A percentile compares a stretch with the other conserved stretches of the same genome.
Conservation (phyloP, 441 rosid species). For the Jatropha podagrica region DNA sequence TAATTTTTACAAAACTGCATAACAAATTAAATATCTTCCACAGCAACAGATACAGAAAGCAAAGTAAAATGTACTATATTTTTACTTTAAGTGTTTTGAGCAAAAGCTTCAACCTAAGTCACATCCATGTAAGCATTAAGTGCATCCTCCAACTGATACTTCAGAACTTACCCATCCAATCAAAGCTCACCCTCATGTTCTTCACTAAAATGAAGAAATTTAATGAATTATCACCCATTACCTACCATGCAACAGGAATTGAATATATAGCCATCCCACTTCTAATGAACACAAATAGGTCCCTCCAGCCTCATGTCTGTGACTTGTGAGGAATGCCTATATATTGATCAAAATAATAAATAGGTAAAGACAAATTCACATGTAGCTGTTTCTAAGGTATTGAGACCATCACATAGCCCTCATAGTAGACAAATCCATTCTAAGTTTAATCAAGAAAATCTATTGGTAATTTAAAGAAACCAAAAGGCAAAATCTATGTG, state of each 20-base stretch:
- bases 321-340: neutral
- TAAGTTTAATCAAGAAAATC: neutral
- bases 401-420: neutral
- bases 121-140: neutral
- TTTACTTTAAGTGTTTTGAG: neutral
- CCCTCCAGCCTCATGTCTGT: neutral
- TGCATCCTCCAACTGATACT: neutral
- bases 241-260: neutral
- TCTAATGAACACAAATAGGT: neutral
- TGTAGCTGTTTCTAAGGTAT: neutral
- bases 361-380: neutral
- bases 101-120: neutral
- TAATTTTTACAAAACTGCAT: no score
- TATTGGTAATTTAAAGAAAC: neutral
- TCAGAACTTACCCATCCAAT: neutral
- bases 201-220: neutral
- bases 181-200: no score
- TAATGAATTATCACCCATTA: neutral
- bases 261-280: neutral
- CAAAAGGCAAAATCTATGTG: conserved; percentile 3
- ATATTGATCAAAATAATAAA: neutral
- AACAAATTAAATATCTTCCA: no score
- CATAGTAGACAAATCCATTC: neutral
- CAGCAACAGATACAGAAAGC: neutral
- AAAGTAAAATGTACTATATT: no score